Conservation (phyloP, 179 eudicot genomes). For the Sideroxylon spinosum region DNA sequence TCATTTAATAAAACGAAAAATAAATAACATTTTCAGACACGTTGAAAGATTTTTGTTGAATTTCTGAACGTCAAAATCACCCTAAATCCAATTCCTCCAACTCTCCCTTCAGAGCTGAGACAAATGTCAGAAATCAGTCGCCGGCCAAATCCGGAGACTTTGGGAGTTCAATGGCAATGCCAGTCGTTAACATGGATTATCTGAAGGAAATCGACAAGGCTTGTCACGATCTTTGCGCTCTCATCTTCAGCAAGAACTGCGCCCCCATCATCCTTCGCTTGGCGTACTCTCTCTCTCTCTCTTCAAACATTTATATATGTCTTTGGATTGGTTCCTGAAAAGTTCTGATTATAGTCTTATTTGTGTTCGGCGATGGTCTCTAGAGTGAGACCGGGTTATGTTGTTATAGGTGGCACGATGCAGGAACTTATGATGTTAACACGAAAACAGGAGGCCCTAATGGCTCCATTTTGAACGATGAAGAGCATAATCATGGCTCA, state of each 20-base stretch:
- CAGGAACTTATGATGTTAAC: conserved; percentile 82
- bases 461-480: conserved; percentile 77
- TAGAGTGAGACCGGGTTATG: not conserved
- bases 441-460: conserved; percentile 94
- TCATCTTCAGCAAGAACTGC: conserved; percentile 72
- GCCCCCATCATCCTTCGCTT: conserved; percentile 92
- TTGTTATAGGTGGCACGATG: conserved; percentile 83
- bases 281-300: conserved; percentile 40
- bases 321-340: not conserved
- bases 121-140: no score
- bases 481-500: conserved; percentile 66
- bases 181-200: conserved; percentile 69
- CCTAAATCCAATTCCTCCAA: no score
- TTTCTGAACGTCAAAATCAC: no score
- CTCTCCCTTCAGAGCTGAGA: no score
- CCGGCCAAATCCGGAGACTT: no score
- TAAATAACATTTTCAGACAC: no score
- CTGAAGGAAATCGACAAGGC: conserved; percentile 74
- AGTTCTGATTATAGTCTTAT: not conserved
- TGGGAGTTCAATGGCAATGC: conserved; percentile 51
- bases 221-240: conserved; percentile 87
- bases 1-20: no score
- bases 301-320: not conserved
- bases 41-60: no score
- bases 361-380: not conserved